Evolutionary conservation across 768 basidiomycete species (phyloP), one percentile per base, ranked within the genome.

Genomic region (Suillus sp.): DNA sequence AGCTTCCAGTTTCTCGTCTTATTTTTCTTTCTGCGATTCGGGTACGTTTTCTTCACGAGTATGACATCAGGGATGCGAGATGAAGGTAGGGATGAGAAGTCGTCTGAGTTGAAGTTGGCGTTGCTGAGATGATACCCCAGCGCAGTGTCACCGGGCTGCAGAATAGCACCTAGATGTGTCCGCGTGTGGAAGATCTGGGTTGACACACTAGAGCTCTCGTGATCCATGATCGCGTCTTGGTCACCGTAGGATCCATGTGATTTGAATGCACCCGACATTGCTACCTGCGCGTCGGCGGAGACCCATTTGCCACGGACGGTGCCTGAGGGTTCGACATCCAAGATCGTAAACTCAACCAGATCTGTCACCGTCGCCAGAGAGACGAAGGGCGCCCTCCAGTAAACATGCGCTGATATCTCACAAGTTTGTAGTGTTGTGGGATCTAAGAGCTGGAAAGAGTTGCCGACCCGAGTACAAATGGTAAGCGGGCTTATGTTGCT

Each of bases 141-240:
- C 35, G 85, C 96, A 1, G 95, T 88, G 74, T 99, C 97, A 30
- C 97, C 97, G 0, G 97, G 96, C 71, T 99, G 96, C 22, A 99
- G 83, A 64, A 92, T 88, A 18, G 86, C 91, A 59, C 97, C 97
- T 48, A 99, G 88, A 71, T 99, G 97, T 20, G 97, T 99, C 40
- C 96, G 91, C 16, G 96, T 97, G 77, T 98, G 95, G 79, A 86
- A 94, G 65, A 96, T 97, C 68, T 90, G 90, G 69, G 88, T 92
- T 55, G 83, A 78, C 13, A 78, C 72, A 5, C 86, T 86, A 4
- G 80, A 75, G 14, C 80, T 80, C 58, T 90, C 91, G 65, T 83
- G 86, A 65, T 87, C 88, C 83, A 88, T 86, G 76, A 81, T 79
- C 64, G 67, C 71, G 51, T 82, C 82, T 42, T 83, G 82, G 42